A percentile compares a stretch with the other conserved stretches of the same genome.
Evolutionary conservation across 768 basidiomycete species (phyloP).

Genomic region (Termitomyces heimii): DNA sequence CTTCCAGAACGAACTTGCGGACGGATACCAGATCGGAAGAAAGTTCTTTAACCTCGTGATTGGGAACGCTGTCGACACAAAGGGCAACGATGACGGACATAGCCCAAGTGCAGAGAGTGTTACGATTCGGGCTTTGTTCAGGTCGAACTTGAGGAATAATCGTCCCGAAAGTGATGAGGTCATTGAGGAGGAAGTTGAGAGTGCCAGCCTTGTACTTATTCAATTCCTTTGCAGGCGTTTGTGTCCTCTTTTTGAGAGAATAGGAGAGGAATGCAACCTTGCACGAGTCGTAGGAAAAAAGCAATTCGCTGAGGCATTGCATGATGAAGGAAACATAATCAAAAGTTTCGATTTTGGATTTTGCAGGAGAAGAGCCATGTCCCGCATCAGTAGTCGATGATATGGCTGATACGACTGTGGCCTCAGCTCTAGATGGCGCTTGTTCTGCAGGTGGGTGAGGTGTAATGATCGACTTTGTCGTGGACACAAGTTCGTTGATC

Average conservation of each 20-base stretch:
- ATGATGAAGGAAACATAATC: constrained; percentile 78
- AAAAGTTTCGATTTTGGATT: constrained; percentile 23
- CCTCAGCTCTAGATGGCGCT: not conserved
- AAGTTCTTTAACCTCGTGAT: constrained; percentile 68
- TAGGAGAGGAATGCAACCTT: constrained; percentile 84
- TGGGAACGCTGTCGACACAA: constrained; percentile 77
- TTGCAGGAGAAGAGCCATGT: constrained; percentile 1
- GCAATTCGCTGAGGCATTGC: constrained; percentile 86
- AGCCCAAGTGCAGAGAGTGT: constrained; percentile 75
- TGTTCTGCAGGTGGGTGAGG: constrained; percentile 10
- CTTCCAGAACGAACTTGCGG: constrained; percentile 90
- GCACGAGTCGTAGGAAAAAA: constrained; percentile 91
- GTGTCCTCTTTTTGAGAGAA: constrained; percentile 57
- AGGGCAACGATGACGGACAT: constrained; percentile 89
- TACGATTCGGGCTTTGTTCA: constrained; percentile 48
- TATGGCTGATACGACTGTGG: not conserved
- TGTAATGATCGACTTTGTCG: constrained; percentile 43
- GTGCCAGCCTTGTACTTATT: constrained; percentile 60
- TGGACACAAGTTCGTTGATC: constrained; percentile 61
- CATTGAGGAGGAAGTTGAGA: constrained; percentile 75
- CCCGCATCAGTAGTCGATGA: not conserved
- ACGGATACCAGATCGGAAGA: constrained; percentile 77
- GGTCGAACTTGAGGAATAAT: constrained; percentile 62
- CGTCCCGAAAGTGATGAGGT: constrained; percentile 74
- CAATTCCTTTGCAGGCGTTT: constrained; percentile 59